Base-by-base conservation (phyloP, 2,329 filamentous ascomycete species). In the Hymenoscyphus albidus region DNA sequence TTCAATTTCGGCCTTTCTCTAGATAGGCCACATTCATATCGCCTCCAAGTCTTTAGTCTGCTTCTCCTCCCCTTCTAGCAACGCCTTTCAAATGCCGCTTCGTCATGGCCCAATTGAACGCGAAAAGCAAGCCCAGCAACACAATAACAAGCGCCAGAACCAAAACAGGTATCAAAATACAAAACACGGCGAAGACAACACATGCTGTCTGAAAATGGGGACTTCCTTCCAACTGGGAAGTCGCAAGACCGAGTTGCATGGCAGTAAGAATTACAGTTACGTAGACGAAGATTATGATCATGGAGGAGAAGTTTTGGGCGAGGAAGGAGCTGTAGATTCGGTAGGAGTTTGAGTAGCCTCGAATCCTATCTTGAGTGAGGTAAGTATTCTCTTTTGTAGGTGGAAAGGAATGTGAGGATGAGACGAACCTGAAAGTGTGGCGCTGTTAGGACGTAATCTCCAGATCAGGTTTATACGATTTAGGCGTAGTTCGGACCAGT, bases 111-210 rank as follows among this genome's bases (percentile, higher is more conserved):
- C 54, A 58, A 32, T 63, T 63, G 16, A 44, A 59, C 18, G 59
- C 38, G 22, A 63, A 59, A 27, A 63, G n/a, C 9, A 63, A 31
- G 6, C 59, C 18, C 14, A 59, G 38, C 10, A 63, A 38, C 0
- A 38, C 22, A 5, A 59, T n/a, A 35, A 31, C 42, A 35, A 63
- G 35, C 56, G 66, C 62, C 62, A 64, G 38, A 42, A 63, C 22
- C 40, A 64, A 13, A 55, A 62, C 35, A 0, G 80, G 80, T 3
- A 73, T 76, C 5, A 82, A 14, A 32, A 83, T 80, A 0, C 79
- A 75, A 62, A 84, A 82, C 4, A 83, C 70, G 2, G 79, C 78
- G 63, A 85, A 83, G 1, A 80, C 80, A 65, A 80, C 81, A 1
- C 78, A 78, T 0, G 77, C 80, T 9, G 64, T 61, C 68, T 80